A percentile compares a stretch with the other conserved stretches of the same genome.
These are phyloP conservation scores for Lasiosphaeriaceae sp. DNA, from an alignment of 495 filamentous ascomycete genomes.

Conservation along the genomic window DNA sequence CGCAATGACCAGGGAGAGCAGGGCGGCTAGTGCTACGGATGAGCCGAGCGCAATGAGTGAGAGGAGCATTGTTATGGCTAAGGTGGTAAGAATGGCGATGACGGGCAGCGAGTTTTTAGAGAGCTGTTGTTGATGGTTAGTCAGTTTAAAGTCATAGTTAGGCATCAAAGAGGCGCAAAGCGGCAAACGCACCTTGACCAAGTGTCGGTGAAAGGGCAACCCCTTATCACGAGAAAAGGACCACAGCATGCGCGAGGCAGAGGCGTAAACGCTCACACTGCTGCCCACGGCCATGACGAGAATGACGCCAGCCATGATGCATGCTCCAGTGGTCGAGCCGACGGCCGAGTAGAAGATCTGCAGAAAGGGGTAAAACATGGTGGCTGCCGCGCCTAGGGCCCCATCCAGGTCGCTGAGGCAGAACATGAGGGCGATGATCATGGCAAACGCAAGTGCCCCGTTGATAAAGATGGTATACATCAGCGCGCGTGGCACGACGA, in stretches of 20 bases:
- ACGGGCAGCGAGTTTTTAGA: conserved; percentile 48
- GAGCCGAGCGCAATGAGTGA: conserved; percentile 57
- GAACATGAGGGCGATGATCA: conserved; percentile 48
- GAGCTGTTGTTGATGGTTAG: conserved; percentile 25
- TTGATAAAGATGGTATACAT: conserved; percentile 39
- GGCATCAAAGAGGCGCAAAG: too few species aligned
- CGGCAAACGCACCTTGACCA: conserved; percentile 38
- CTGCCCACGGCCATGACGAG: conserved; percentile 39
- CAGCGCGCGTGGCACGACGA: conserved; percentile 44
- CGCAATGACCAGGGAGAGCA: conserved; percentile 45
- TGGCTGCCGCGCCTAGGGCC: conserved; percentile 29
- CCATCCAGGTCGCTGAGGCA: conserved; percentile 40
- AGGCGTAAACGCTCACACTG: conserved; percentile 44
- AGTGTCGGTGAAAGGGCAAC: conserved; percentile 41
- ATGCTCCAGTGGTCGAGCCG: conserved; percentile 37
- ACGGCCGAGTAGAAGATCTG: conserved; percentile 46
- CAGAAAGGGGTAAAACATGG: conserved; percentile 46
- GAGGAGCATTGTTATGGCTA: conserved; percentile 50
- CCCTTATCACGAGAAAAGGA: conserved; percentile 53
- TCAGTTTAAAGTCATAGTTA: not conserved
- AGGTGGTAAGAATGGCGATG: conserved; percentile 44
- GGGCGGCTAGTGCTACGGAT: conserved; percentile 48
- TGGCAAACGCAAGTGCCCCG: conserved; percentile 46
- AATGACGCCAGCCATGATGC: conserved; percentile 43
- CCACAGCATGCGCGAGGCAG: conserved; percentile 52